Percentiles rank a stretch among this genome's conserved stretches.
Evolutionary conservation across 2,329 filamentous ascomycete genomes (phyloP).

Genomic region (Fulvia fulva): DNA sequence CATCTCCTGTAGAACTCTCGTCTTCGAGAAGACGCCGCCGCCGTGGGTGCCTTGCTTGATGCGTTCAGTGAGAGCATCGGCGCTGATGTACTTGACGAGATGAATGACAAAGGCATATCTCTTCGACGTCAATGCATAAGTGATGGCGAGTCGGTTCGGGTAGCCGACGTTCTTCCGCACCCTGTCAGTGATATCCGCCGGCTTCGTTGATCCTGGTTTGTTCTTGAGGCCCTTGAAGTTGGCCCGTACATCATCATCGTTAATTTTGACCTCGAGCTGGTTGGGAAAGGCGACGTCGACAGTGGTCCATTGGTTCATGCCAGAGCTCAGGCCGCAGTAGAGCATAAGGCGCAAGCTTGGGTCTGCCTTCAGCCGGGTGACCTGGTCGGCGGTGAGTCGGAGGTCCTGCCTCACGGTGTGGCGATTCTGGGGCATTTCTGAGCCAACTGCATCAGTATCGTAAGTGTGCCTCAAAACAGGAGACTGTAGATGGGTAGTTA

Average conservation of each 20-base stretch:
- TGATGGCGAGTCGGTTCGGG: constrained; percentile 74
- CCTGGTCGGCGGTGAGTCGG: constrained; percentile 50
- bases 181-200: constrained; percentile 80
- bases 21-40: constrained; percentile 64
- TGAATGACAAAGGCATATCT: constrained; percentile 60
- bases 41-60: constrained; percentile 57
- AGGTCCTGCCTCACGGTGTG: constrained; percentile 58
- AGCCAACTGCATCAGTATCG: constrained; percentile 29
- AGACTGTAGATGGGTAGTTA: constrained; percentile 40
- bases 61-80: constrained; percentile 65
- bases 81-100: constrained; percentile 68
- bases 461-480: constrained; percentile 25
- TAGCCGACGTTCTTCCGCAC: constrained; percentile 68
- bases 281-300: constrained; percentile 82
- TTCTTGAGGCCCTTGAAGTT: constrained; percentile 94
- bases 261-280: constrained; percentile 88
- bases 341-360: constrained; percentile 70
- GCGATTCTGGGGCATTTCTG: constrained; percentile 58
- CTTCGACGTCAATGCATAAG: constrained; percentile 88
- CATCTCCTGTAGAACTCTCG: constrained; percentile 74
- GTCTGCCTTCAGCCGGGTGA: constrained; percentile 57
- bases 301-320: constrained; percentile 53
- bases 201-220: constrained; percentile 88
- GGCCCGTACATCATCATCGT: constrained; percentile 81
- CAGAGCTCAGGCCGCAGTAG: constrained; percentile 63